Evolutionary conservation across 2,329 filamentous ascomycete species (phyloP).

Genomic region (Emericellopsis atlantica): DNA sequence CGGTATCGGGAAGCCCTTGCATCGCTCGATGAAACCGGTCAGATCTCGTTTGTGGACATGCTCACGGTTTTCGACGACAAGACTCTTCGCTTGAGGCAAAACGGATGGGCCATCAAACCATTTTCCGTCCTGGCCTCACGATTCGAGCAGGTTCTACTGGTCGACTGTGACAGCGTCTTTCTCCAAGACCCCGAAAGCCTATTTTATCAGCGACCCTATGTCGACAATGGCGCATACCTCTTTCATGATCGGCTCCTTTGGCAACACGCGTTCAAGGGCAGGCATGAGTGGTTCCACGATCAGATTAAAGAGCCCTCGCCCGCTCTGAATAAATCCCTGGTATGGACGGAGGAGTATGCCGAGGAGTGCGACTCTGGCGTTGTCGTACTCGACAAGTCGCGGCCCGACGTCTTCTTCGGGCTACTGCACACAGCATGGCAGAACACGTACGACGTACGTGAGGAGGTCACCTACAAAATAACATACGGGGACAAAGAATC

Average conservation of each 20-base stretch:
- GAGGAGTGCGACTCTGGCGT: slow-evolving; percentile 29
- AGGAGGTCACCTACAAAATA: slow-evolving; percentile 24
- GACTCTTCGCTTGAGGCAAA: slow-evolving; percentile 13
- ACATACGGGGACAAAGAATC: slow-evolving; percentile 32
- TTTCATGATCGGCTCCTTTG: slow-evolving; percentile 28
- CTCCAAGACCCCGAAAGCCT: slow-evolving; percentile 20
- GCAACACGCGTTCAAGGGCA: slow-evolving; percentile 17
- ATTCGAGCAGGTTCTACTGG: slow-evolving; percentile 22
- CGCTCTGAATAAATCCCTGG: slow-evolving; percentile 18
- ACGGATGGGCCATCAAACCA: slow-evolving; percentile 26
- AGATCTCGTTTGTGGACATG: slow-evolving; percentile 19
- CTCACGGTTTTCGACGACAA: slow-evolving; percentile 18
- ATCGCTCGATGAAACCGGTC: slow-evolving; percentile 6
- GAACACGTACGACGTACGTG: slow-evolving; percentile 24
- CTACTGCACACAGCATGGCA: slow-evolving; percentile 31
- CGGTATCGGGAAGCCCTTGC: slow-evolving; percentile 11
- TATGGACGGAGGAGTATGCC: slow-evolving; percentile 24
- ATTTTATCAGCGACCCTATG: slow-evolving; percentile 16
- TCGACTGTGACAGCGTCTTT: slow-evolving; percentile 26
- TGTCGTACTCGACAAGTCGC: slow-evolving; percentile 26
- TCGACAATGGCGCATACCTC: slow-evolving; percentile 18
- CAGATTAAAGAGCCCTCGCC: slow-evolving; percentile 21
- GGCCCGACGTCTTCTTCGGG: slow-evolving; percentile 20
- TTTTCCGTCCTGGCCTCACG: slow-evolving; percentile 23
- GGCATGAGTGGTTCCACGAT: slow-evolving; percentile 23